Percentiles rank a stretch among this genome's conserved stretches.
These are phyloP conservation scores for Rosa persica DNA, from an alignment of 306 rosid species.

Conservation along the genomic window DNA sequence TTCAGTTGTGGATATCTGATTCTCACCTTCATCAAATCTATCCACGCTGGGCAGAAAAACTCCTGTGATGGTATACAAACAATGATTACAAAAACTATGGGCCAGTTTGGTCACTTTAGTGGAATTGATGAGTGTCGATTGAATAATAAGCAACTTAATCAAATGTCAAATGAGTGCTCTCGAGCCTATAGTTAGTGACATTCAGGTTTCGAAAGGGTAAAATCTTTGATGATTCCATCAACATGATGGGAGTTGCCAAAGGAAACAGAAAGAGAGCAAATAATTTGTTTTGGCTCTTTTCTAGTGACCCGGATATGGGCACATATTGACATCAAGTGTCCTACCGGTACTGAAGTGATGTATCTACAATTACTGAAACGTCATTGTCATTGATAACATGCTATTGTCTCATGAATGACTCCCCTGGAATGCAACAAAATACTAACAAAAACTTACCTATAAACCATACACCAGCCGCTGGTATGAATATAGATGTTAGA, in stretches of 20 bases:
- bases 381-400: background rate
- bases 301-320: background rate
- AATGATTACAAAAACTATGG: background rate
- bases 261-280: background rate
- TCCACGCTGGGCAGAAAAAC: conserved; percentile 61
- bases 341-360: background rate
- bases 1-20: conserved; percentile 21
- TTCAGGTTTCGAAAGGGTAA: background rate
- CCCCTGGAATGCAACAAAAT: background rate
- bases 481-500: conserved; percentile 66
- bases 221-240: background rate
- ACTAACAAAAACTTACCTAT: conserved; percentile 46
- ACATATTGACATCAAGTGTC: background rate
- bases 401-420: background rate
- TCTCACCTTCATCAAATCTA: conserved; percentile 54
- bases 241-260: background rate
- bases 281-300: background rate
- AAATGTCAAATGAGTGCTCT: background rate
- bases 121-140: background rate
- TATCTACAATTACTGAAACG: background rate
- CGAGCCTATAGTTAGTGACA: background rate
- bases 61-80: conserved; percentile 47
- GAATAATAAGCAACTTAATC: background rate
- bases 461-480: conserved; percentile 75
- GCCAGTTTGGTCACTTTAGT: background rate